These are phyloP conservation scores for Canariomyces notabilis DNA, from an alignment of 2,329 filamentous ascomycete species.

Conservation along the genomic window DNA sequence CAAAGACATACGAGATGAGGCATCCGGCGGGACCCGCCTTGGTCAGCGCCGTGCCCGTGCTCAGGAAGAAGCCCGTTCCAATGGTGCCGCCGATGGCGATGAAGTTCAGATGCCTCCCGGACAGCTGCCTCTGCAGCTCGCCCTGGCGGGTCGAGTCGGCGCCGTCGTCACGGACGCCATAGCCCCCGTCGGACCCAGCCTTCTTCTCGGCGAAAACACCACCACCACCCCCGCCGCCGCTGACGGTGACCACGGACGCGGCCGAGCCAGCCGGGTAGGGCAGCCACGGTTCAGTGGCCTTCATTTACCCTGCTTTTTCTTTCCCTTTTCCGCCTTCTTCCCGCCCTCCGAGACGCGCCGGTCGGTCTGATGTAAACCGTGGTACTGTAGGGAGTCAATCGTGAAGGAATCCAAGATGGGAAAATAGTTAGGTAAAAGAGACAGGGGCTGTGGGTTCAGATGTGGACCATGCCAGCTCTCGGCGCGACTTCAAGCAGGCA, in stretches of 20 bases:
- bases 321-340: no score
- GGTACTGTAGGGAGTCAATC: no score
- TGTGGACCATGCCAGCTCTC: background rate
- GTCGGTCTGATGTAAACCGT: background rate
- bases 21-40: slow-evolving; percentile 61
- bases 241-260: slow-evolving; percentile 2
- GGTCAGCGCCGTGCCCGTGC: slow-evolving; percentile 57
- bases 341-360: background rate
- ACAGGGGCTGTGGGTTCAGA: background rate
- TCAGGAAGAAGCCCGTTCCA: slow-evolving; percentile 68
- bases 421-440: no score
- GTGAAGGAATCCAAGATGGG: no score
- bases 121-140: slow-evolving; percentile 22
- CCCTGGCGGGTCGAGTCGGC: slow-evolving; percentile 17
- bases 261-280: slow-evolving; percentile 8
- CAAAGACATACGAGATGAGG: slow-evolving; percentile 63
- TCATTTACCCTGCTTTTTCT: slow-evolving; percentile 3
- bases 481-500: background rate
- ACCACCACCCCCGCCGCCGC: background rate
- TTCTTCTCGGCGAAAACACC: slow-evolving; percentile 7
- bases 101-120: slow-evolving; percentile 43
- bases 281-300: slow-evolving; percentile 5
- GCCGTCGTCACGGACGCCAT: background rate
- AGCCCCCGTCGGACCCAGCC: background rate
- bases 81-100: slow-evolving; percentile 58